Percentiles rank a stretch among this genome's conserved stretches.
phyloP scores from a whole-genome alignment of 352 stramenopile genomes.

The Thraustochytrium sp. region DNA sequence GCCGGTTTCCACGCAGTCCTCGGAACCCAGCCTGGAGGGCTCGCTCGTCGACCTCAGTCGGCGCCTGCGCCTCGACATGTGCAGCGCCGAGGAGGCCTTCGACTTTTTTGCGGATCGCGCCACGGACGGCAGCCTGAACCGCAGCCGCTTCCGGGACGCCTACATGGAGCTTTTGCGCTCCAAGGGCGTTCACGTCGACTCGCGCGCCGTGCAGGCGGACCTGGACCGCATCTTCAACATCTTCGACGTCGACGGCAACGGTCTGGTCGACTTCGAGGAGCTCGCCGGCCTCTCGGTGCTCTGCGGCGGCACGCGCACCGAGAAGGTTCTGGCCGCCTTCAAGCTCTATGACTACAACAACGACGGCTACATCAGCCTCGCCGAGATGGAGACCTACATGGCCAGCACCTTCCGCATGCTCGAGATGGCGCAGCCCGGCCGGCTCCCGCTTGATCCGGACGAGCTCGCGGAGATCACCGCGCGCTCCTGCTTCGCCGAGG shows the following conservation, averaged over 20 bases:
- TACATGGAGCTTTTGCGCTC: not conserved
- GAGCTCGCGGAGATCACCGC: slow-evolving; percentile 55
- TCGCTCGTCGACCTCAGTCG: not conserved
- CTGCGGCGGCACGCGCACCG: slow-evolving; percentile 65
- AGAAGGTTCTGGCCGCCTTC: slow-evolving; percentile 60
- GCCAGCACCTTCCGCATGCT: slow-evolving; percentile 56
- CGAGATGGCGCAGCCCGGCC: not conserved
- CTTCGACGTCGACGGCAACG: slow-evolving; percentile 49
- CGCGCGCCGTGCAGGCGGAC: not conserved
- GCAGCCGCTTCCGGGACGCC: slow-evolving; percentile 41
- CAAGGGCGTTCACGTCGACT: not conserved
- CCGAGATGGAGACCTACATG: slow-evolving; percentile 77
- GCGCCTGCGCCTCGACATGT: slow-evolving; percentile 38
- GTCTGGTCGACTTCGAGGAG: slow-evolving; percentile 52
- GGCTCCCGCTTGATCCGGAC: not conserved
- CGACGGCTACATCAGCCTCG: slow-evolving; percentile 68
- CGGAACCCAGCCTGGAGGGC: no score
- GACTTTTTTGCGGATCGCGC: slow-evolving; percentile 48
- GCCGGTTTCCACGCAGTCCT: not conserved
- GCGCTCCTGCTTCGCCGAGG: slow-evolving; percentile 73
- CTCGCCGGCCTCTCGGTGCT: slow-evolving; percentile 69
- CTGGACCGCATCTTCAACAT: slow-evolving; percentile 47
- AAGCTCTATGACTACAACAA: slow-evolving; percentile 74
- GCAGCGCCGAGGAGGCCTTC: slow-evolving; percentile 46
- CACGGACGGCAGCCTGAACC: slow-evolving; percentile 60